Percentiles rank a stretch among this genome's conserved stretches.
These are phyloP conservation scores for Sclerotinia minor DNA, from an alignment of 2,329 filamentous ascomycete genomes.

Conservation along the genomic window DNA sequence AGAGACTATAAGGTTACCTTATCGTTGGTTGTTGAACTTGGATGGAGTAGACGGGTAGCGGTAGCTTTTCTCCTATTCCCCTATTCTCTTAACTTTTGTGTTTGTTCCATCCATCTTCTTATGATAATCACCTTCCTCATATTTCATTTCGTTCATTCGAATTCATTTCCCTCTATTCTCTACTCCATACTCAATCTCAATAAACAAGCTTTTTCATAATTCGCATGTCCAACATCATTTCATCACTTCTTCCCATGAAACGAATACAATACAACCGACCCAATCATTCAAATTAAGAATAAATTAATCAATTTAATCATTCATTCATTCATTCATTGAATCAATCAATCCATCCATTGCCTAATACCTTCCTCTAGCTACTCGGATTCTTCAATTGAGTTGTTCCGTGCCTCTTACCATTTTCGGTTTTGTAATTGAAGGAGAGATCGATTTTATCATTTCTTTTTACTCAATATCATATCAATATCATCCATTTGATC, in stretches of 20 bases:
- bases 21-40: neutral
- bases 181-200: neutral
- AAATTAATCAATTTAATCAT: neutral
- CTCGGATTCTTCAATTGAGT: neutral
- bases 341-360: neutral
- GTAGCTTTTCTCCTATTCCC: slow-evolving; percentile 2
- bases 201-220: neutral
- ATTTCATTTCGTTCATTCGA: too few species aligned
- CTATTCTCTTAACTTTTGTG: neutral
- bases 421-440: neutral
- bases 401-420: neutral
- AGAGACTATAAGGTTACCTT: neutral
- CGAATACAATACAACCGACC: neutral
- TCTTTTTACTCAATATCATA: neutral
- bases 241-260: neutral
- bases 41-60: neutral
- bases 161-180: neutral
- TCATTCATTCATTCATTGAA: too few species aligned
- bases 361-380: slow-evolving; percentile 3
- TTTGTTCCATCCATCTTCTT: too few species aligned
- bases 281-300: slow-evolving; percentile 15
- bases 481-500: slow-evolving; percentile 5
- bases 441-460: slow-evolving; percentile 5
- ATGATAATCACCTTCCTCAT: neutral
- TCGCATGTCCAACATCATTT: neutral